Evolutionary conservation across 2,329 filamentous ascomycete genomes (phyloP).

Genomic region (Claviceps citrina): DNA sequence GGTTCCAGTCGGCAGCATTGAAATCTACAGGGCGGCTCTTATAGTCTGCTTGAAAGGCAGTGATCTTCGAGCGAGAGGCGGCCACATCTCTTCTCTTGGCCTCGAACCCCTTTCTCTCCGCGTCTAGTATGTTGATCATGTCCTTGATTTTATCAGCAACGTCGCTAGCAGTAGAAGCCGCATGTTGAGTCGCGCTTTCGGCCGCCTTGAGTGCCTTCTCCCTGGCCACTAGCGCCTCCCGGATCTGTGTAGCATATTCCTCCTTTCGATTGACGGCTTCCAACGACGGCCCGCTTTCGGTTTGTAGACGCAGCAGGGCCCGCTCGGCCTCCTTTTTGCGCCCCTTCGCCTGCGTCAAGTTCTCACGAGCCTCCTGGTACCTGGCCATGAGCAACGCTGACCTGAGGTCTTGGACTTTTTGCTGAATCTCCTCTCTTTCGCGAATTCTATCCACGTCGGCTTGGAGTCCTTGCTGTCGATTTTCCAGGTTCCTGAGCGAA

Average conservation of each 20-base stretch:
- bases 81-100: slow-evolving; percentile 36
- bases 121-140: slow-evolving; percentile 28
- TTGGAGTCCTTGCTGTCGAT: slow-evolving; percentile 57
- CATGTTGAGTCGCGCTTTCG: slow-evolving; percentile 34
- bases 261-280: slow-evolving; percentile 55
- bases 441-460: slow-evolving; percentile 71
- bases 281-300: slow-evolving; percentile 48
- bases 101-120: slow-evolving; percentile 33
- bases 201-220: slow-evolving; percentile 36
- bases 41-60: slow-evolving; percentile 44
- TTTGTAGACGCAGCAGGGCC: slow-evolving; percentile 45
- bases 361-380: slow-evolving; percentile 40
- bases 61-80: slow-evolving; percentile 41
- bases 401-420: slow-evolving; percentile 49
- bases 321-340: slow-evolving; percentile 37
- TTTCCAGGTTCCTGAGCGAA: slow-evolving; percentile 50
- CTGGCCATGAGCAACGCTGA: slow-evolving; percentile 49
- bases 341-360: slow-evolving; percentile 36
- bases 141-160: slow-evolving; percentile 26
- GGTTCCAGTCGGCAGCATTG: slow-evolving; percentile 55
- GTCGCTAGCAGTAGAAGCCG: slow-evolving; percentile 23
- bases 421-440: slow-evolving; percentile 55
- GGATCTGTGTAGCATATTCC: slow-evolving; percentile 44
- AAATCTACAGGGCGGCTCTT: slow-evolving; percentile 51
- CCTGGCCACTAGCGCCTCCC: slow-evolving; percentile 38